phyloP scores from a whole-genome alignment of 73 alveolate genomes.

The Paramecium tetraurelia region DNA sequence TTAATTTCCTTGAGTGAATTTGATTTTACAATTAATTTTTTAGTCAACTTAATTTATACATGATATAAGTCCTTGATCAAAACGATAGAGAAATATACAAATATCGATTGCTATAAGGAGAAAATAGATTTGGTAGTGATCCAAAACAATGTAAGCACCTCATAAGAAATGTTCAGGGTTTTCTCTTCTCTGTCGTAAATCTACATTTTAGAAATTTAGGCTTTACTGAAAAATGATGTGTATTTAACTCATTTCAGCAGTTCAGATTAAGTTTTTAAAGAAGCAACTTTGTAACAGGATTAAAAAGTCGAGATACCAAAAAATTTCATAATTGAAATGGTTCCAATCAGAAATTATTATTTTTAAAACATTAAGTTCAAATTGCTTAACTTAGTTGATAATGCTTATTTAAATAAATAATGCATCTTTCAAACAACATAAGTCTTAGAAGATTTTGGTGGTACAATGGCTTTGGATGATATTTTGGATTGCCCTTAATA shows the following conservation, averaged over 20 bases:
- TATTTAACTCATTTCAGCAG: not conserved
- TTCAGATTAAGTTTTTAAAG: not conserved
- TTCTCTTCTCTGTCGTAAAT: not conserved
- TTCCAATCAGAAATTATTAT: not conserved
- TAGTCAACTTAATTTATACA: not conserved
- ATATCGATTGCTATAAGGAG: not conserved
- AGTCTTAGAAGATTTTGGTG: not conserved
- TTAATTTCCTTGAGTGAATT: not conserved
- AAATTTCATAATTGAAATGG: not conserved
- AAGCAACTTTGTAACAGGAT: not conserved
- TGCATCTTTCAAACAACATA: not conserved
- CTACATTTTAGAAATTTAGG: not conserved
- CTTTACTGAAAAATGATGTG: not conserved
- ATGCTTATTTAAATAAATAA: not conserved
- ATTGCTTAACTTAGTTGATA: not conserved
- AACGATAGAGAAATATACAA: not conserved
- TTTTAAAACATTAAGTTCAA: not conserved
- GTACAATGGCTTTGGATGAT: conserved; percentile 13
- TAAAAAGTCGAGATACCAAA: not conserved
- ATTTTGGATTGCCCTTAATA: not conserved
- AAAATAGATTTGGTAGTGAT: conserved; percentile 18
- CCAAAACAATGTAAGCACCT: not conserved
- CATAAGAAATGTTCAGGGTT: not conserved
- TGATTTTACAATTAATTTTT: not conserved
- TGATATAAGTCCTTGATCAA: not conserved